Evolutionary conservation across 225 moss, liverwort and hornwort species (phyloP), one percentile per base, ranked within the genome.

Genomic region (Antitrichia curtipendula): DNA sequence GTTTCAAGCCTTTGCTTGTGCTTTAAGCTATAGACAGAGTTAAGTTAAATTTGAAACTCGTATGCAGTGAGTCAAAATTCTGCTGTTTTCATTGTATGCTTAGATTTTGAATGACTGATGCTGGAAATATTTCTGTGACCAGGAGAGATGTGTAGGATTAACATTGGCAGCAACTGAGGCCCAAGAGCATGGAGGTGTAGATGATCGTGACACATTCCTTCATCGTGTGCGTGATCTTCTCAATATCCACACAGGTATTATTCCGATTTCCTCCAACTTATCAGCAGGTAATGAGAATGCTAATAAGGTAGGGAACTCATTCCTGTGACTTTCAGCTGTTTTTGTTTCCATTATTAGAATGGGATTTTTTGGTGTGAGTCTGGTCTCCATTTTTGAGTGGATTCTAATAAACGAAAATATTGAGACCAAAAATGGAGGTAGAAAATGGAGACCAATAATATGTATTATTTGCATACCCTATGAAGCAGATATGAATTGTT

Each of bases 161-260:
- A 92, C 92, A 74, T 89, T 94, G 85, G 93, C 95, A 76, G 95
- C 94, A 58, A 92, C 95, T 53, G 96, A 99, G 89, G 94, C 94
- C 25, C 96, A 99, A 92, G 99, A 99, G 89, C 95, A 95, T 43
- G 99, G 99, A 86, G 99, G 96, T 69, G 99, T 99, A 56, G 97
- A 99, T 95, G 99, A 99, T 81, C 96, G 97, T 89, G 99, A 99
- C 86, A 96, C 99, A 52, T 96, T 99, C 78, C 91, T 99, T 82
- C 99, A 99, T 88, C 95, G 97, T 83, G 95, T 99, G 85, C 95
- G 99, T 83, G 97, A 99, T 72, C 94, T 99, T 88, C 92, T 99
- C 81, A 96, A 94, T 86, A 96, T 97, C n/a, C 94, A 99, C 69
- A 91, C 96, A 84, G 85, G 96, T 96, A 90, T 20, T 59, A 50